Evolutionary conservation across 352 stramenopile species (phyloP).

Genomic region (Pythium coloratum): DNA sequence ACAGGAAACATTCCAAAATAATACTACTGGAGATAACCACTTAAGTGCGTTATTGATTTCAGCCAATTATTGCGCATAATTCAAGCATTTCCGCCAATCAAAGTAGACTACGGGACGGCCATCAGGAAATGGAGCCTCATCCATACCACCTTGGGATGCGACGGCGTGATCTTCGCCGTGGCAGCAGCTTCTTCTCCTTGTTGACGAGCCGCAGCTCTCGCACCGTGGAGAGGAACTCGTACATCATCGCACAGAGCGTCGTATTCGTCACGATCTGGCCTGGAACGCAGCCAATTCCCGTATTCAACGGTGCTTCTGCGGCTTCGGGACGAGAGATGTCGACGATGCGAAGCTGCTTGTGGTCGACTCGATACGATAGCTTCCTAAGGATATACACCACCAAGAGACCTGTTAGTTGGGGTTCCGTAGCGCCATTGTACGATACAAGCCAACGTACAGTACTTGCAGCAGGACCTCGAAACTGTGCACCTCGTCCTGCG

Average conservation of each 20-base stretch:
- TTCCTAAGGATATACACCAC: constrained; percentile 15
- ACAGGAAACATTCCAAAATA: constrained; percentile 24
- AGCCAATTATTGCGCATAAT: not conserved
- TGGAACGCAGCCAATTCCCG: not conserved
- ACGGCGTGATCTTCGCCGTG: constrained; percentile 7
- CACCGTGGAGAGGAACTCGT: constrained; percentile 75
- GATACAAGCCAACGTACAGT: constrained; percentile 50
- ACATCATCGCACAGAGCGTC: constrained; percentile 27
- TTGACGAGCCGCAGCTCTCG: constrained; percentile 77
- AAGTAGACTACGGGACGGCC: not conserved
- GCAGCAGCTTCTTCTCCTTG: constrained; percentile 71
- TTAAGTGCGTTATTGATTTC: constrained; percentile 1
- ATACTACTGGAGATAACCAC: not conserved
- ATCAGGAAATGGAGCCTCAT: too few species aligned
- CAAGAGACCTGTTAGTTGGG: not conserved
- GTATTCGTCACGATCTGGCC: constrained; percentile 16
- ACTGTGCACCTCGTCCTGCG: constrained; percentile 56
- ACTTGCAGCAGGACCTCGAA: constrained; percentile 82
- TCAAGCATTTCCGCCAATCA: not conserved
- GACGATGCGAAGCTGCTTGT: constrained; percentile 21
- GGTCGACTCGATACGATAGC: constrained; percentile 24
- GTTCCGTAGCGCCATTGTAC: not conserved
- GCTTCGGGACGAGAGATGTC: constrained; percentile 11
- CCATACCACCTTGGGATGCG: not conserved
- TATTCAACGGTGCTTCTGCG: not conserved